Evolutionary conservation across 768 basidiomycete genomes (phyloP).

Genomic region (Boletus fagicola): DNA sequence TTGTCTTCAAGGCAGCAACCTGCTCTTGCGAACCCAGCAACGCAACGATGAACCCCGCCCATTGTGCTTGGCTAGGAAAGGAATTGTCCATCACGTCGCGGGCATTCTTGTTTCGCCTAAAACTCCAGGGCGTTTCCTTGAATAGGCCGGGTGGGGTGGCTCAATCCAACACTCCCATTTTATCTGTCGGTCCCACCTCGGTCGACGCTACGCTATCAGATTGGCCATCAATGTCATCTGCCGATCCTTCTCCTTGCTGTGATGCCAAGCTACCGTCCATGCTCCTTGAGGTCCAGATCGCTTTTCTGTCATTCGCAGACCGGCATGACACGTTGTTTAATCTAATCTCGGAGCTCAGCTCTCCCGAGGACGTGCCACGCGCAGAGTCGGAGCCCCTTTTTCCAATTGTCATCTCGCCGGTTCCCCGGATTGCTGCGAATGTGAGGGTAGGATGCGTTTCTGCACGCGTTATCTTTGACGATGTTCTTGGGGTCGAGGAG

Average conservation of each 20-base stretch:
- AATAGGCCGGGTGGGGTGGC: slow-evolving; percentile 41
- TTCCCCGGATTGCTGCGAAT: slow-evolving; percentile 53
- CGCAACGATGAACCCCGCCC: slow-evolving; percentile 41
- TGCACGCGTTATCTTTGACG: slow-evolving; percentile 49
- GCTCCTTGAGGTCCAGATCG: slow-evolving; percentile 44
- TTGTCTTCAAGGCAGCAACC: slow-evolving; percentile 41
- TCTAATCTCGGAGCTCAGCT: slow-evolving; percentile 28
- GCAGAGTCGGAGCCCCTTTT: slow-evolving; percentile 17
- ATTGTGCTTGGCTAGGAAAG: slow-evolving; percentile 54
- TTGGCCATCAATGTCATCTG: slow-evolving; percentile 59
- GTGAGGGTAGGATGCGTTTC: slow-evolving; percentile 49
- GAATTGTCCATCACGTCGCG: slow-evolving; percentile 39
- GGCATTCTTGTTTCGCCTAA: slow-evolving; percentile 46
- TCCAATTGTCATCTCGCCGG: slow-evolving; percentile 33
- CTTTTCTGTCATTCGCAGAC: slow-evolving; percentile 50
- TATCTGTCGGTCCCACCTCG: slow-evolving; percentile 35
- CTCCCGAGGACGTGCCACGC: slow-evolving; percentile 13
- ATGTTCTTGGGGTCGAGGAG: slow-evolving; percentile 36
- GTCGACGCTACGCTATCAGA: slow-evolving; percentile 45
- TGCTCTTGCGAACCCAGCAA: slow-evolving; percentile 49
- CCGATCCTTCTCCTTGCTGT: slow-evolving; percentile 26
- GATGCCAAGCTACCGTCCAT: slow-evolving; percentile 61
- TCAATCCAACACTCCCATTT: slow-evolving; percentile 25
- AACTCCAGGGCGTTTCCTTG: slow-evolving; percentile 42
- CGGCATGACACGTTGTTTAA: slow-evolving; percentile 50